These are phyloP conservation scores for Plasmodium vivax DNA, from an alignment of 169 alveolate genomes.

Conservation along the genomic window DNA sequence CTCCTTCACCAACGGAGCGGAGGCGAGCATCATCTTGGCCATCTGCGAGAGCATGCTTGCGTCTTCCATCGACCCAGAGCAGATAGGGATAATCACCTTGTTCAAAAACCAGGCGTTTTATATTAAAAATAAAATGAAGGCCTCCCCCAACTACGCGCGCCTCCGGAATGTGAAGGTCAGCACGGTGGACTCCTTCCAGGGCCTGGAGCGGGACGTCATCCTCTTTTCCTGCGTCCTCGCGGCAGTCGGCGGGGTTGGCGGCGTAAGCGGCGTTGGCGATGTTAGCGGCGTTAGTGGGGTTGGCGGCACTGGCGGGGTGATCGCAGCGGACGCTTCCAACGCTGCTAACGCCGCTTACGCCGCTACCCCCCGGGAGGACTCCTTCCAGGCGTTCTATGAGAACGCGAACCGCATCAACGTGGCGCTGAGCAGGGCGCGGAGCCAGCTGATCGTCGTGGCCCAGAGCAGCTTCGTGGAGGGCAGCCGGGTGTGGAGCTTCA, in stretches of 20 bases:
- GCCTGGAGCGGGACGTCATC: conserved; percentile 59
- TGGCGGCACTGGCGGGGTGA: too few relatives aligned
- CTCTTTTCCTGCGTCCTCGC: conserved; percentile 38
- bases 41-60: conserved; percentile 65
- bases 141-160: not conserved
- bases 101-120: conserved; percentile 11
- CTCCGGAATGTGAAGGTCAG: conserved; percentile 38
- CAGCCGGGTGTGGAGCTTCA: conserved; percentile 55
- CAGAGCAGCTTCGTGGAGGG: conserved; percentile 55
- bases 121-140: conserved; percentile 14
- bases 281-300: too few relatives aligned
- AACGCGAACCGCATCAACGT: conserved; percentile 67
- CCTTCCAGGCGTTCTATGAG: conserved; percentile 16
- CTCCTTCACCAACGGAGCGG: conserved; percentile 8
- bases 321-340: too few relatives aligned
- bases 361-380: not conserved
- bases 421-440: conserved; percentile 62
- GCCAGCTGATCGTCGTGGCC: conserved; percentile 68
- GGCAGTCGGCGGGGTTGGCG: not conserved
- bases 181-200: conserved; percentile 76
- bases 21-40: conserved; percentile 45
- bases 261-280: not conserved
- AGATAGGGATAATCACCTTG: conserved; percentile 30
- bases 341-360: too few relatives aligned
- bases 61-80: conserved; percentile 24